phyloP scores from a whole-genome alignment of 1,284 basidiomycete species.

The Trametes pubescens region DNA sequence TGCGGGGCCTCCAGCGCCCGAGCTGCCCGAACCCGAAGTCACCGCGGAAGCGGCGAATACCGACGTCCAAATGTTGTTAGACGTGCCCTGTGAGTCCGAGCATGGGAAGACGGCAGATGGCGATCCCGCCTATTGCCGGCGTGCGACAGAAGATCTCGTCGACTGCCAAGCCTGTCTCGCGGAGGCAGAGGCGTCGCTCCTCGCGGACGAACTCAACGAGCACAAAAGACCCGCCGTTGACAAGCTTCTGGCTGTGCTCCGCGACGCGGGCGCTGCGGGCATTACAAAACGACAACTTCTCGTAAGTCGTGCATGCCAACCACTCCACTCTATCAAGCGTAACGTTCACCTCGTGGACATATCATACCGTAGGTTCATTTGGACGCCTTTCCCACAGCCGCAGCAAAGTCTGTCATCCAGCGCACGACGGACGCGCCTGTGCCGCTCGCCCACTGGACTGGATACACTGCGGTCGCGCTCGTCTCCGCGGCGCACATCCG shows the following conservation, averaged over 20 bases:
- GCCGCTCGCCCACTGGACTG: constrained; percentile 73
- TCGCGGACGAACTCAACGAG: constrained; percentile 42
- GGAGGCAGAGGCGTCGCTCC: constrained; percentile 49
- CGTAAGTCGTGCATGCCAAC: constrained; percentile 44
- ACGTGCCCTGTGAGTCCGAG: constrained; percentile 21
- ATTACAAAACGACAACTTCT: constrained; percentile 54
- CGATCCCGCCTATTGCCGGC: constrained; percentile 58
- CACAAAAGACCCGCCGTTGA: constrained; percentile 48
- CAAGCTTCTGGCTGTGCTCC: constrained; percentile 52
- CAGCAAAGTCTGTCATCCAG: constrained; percentile 14
- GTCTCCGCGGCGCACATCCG: constrained; percentile 56
- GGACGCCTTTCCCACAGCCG: constrained; percentile 6
- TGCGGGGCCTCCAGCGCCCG: constrained; percentile 10
- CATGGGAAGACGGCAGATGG: constrained; percentile 60
- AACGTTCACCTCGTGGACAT: background rate
- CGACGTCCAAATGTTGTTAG: constrained; percentile 13
- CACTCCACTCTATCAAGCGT: background rate
- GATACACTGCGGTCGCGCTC: constrained; percentile 63
- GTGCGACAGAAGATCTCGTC: constrained; percentile 52
- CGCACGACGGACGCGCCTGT: constrained; percentile 55
- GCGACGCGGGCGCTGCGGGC: constrained; percentile 54
- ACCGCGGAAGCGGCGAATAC: constrained; percentile 14
- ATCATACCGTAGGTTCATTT: constrained; percentile 10
- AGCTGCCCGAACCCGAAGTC: constrained; percentile 18
- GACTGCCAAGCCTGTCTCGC: constrained; percentile 69